Conservation (phyloP, 2,329 filamentous ascomycete species). For the Xylariomycetidae sp. region DNA sequence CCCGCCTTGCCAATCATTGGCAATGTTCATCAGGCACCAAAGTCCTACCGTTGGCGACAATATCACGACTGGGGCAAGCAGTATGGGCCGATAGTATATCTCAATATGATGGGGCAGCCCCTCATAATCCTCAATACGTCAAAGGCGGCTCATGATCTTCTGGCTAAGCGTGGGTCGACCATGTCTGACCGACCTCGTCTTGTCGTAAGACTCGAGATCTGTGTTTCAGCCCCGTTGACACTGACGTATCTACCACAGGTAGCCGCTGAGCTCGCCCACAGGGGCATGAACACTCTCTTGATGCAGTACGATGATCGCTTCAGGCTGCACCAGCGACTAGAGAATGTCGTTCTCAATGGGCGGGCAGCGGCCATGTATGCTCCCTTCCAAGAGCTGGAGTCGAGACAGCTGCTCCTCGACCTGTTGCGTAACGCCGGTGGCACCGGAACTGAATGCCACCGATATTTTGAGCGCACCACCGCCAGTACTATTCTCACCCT, state of each 20-base stretch:
- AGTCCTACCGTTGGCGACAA: constrained; percentile 12
- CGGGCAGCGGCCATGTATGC: constrained; percentile 31
- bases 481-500: constrained; percentile 34
- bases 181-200: constrained; percentile 19
- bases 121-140: constrained; percentile 12
- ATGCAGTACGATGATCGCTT: constrained; percentile 32
- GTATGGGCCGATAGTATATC: constrained; percentile 14
- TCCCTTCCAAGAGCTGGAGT: constrained; percentile 41
- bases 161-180: constrained; percentile 10
- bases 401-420: constrained; percentile 37
- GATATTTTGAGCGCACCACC: constrained; percentile 30
- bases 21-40: constrained; percentile 13
- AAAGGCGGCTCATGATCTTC: constrained; percentile 12
- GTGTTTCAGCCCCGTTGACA: not conserved
- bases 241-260: constrained; percentile 8
- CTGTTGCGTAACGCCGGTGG: constrained; percentile 28
- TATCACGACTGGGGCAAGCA: constrained; percentile 11
- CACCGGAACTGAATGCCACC: constrained; percentile 22
- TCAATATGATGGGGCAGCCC: constrained; percentile 14
- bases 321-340: constrained; percentile 34
- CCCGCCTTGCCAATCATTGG: constrained; percentile 12
- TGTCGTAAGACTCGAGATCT: constrained; percentile 11
- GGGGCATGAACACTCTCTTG: constrained; percentile 25
- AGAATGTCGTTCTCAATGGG: constrained; percentile 27
- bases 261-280: constrained; percentile 27